Conservation (phyloP, 2,329 filamentous ascomycete species). For the Stemphylium lycopersici region DNA sequence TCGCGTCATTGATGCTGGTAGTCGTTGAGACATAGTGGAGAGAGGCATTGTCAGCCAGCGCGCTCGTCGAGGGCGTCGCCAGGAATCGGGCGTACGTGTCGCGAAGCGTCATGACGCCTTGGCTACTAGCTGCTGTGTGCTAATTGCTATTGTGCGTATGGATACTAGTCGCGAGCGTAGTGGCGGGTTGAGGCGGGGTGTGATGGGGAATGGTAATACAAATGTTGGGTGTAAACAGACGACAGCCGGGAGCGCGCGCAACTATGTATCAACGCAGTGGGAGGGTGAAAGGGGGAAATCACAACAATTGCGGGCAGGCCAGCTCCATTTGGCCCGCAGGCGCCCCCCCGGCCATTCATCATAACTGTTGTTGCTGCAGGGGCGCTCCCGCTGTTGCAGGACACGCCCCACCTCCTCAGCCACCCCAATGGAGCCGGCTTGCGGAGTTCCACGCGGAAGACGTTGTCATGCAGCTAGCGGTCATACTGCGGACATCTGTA, state of each 20-base stretch:
- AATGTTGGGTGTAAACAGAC: constrained; percentile 20
- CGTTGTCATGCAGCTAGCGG: constrained; percentile 14
- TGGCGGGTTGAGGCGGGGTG: constrained; percentile 17
- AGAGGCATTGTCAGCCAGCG: constrained; percentile 54
- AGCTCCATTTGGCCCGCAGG: constrained; percentile 7
- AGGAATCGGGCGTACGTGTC: constrained; percentile 57
- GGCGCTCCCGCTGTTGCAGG: constrained; percentile 12
- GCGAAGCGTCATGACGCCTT: constrained; percentile 34
- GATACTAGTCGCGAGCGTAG: constrained; percentile 10
- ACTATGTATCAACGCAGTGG: constrained; percentile 6
- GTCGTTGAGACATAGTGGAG: constrained; percentile 89
- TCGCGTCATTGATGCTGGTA: constrained; percentile 71
- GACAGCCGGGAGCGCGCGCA: constrained; percentile 6
- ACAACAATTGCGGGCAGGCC: constrained; percentile 11
- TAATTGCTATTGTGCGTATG: constrained; percentile 19
- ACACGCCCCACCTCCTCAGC: constrained; percentile 13
- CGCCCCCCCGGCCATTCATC: constrained; percentile 11
- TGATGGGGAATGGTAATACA: constrained; percentile 11
- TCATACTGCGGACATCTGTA: constrained; percentile 1
- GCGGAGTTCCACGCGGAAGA: constrained; percentile 19
- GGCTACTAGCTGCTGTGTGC: constrained; percentile 7
- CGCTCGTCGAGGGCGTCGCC: constrained; percentile 50
- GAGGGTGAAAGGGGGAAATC: constrained; percentile 21
- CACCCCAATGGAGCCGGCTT: constrained; percentile 11
- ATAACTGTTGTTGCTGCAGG: constrained; percentile 16